Evolutionary conservation across 306 rosid genomes (phyloP).

Genomic region (Calophaca sinica): DNA sequence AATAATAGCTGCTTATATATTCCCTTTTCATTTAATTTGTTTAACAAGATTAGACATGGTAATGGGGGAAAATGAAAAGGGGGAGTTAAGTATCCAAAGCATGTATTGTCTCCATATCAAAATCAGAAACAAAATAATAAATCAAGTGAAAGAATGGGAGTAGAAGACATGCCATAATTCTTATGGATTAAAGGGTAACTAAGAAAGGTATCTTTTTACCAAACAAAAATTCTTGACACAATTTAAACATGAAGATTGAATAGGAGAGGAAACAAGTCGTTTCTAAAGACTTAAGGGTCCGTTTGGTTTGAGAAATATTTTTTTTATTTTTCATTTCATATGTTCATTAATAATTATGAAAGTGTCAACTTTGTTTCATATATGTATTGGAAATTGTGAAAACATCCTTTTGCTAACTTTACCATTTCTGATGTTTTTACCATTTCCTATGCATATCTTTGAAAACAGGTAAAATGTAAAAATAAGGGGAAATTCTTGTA

Average conservation of each 20-base stretch:
- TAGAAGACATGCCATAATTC: no score
- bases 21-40: constrained; percentile 24
- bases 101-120: constrained; percentile 7
- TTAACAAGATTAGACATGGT: constrained; percentile 17
- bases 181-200: not conserved
- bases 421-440: not conserved
- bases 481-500: not conserved
- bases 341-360: not conserved
- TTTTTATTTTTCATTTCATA: not conserved
- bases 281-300: not conserved
- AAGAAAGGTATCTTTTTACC: not conserved
- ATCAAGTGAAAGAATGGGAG: constrained; percentile 16
- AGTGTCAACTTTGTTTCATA: not conserved
- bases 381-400: not conserved
- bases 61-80: constrained; percentile 19
- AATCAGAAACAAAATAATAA: not conserved
- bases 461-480: not conserved
- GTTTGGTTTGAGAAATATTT: not conserved
- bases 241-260: constrained; percentile 19
- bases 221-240: constrained; percentile 7
- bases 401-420: not conserved
- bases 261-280: not conserved
- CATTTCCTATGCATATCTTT: not conserved
- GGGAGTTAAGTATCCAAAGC: not conserved
- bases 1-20: constrained; percentile 25